phyloP scores from a whole-genome alignment of 2,329 filamentous ascomycete genomes.

The Colletotrichum musicola region DNA sequence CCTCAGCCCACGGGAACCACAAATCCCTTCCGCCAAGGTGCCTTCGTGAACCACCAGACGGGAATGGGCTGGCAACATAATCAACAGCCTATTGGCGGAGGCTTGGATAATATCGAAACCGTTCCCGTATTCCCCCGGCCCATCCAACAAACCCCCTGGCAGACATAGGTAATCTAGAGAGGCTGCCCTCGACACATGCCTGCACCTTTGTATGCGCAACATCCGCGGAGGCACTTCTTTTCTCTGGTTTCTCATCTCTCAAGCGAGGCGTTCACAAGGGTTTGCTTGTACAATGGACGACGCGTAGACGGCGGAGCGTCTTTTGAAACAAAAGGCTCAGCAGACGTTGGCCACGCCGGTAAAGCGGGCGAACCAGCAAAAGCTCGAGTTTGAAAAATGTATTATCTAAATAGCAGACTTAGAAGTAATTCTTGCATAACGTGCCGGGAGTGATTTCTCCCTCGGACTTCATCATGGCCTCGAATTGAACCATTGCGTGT shows the following conservation, averaged over 20 bases:
- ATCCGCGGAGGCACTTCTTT: constrained; percentile 40
- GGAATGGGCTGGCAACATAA: constrained; percentile 90
- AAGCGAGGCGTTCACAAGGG: constrained; percentile 50
- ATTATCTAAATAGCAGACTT: constrained; percentile 38
- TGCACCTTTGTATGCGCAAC: constrained; percentile 22
- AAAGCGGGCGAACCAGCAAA: background rate
- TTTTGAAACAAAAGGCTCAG: background rate
- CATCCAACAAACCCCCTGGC: constrained; percentile 72
- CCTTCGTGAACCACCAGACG: constrained; percentile 89
- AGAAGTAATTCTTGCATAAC: constrained; percentile 38
- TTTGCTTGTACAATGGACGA: constrained; percentile 35
- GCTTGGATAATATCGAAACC: constrained; percentile 82
- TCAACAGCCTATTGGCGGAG: constrained; percentile 83
- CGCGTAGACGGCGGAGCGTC: constrained; percentile 43
- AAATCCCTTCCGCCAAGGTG: constrained; percentile 93
- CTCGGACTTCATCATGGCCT: background rate
- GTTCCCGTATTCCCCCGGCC: constrained; percentile 89
- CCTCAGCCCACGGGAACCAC: constrained; percentile 89
- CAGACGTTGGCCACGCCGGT: constrained; percentile 1
- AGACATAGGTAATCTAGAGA: constrained; percentile 46
- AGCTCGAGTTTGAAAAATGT: constrained; percentile 31
- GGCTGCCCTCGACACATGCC: background rate
- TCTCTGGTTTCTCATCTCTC: constrained; percentile 45
- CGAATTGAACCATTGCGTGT: background rate
- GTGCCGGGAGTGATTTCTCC: background rate